Conservation (phyloP, 306 rosid genomes). For the Fragaria ananassa region DNA sequence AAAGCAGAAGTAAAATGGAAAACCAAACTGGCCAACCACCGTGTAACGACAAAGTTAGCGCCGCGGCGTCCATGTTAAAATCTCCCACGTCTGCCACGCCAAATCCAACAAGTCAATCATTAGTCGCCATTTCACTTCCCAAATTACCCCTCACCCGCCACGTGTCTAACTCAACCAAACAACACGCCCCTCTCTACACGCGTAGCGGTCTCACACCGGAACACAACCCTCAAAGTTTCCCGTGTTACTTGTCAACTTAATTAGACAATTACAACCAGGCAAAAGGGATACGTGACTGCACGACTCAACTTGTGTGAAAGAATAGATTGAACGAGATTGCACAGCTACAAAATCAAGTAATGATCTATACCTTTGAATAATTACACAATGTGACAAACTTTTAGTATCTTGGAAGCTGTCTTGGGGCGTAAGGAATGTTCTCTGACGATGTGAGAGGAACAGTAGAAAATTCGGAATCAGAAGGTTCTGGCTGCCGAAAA, state of each 20-base stretch:
- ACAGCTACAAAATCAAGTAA: slow-evolving; percentile 37
- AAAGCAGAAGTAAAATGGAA: not conserved
- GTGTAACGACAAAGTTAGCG: too few relatives aligned
- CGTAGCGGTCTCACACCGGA: slow-evolving; percentile 4
- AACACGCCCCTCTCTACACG: not conserved
- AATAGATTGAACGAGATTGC: slow-evolving; percentile 58
- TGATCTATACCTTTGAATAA: slow-evolving; percentile 59
- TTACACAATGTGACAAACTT: slow-evolving; percentile 39
- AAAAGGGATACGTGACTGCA: not conserved
- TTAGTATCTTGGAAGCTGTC: slow-evolving; percentile 55
- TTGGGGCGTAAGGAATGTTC: slow-evolving; percentile 42
- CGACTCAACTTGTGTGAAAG: slow-evolving; percentile 39
- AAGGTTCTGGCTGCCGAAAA: slow-evolving; percentile 49
- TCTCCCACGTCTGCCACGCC: too few relatives aligned
- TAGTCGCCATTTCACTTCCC: slow-evolving; percentile 9
- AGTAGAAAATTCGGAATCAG: slow-evolving; percentile 77
- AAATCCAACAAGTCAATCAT: slow-evolving; percentile 29
- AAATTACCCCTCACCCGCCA: slow-evolving; percentile 9
- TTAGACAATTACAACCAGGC: not conserved
- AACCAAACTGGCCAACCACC: not conserved
- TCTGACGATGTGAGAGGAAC: slow-evolving; percentile 82
- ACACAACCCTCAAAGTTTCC: not conserved
- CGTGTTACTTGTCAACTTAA: slow-evolving; percentile 13
- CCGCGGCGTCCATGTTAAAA: too few relatives aligned
- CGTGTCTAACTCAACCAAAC: not conserved